Base-by-base conservation (phyloP, 2,329 filamentous ascomycete genomes). In the Pseudogymnoascus sp. region DNA sequence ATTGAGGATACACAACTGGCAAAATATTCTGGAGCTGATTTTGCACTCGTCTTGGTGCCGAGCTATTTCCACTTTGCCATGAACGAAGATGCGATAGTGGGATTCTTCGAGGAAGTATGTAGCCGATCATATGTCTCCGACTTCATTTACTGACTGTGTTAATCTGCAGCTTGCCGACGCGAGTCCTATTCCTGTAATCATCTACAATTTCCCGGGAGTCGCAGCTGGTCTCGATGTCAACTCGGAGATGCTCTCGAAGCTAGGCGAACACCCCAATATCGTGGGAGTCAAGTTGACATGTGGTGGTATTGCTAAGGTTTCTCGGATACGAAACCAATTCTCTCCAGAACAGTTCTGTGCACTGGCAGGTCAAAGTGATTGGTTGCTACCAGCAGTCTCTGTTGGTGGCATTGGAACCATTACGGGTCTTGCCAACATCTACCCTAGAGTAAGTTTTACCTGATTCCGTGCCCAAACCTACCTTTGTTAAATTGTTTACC, bases 311-410 rank as follows among this genome's bases (percentile, higher is more conserved):
- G 78, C 75, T 4, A 80, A 79, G 66, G 73, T 79, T 47, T 79
- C 80, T n/a, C 76, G 71, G 75, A 75, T 68, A 78, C 67, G 77
- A 77, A 79, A 74, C 65, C 78, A 74, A 3, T 79, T 88, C 64
- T 73, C 79, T 0, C 73, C 80, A 0, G 78, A 82, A 1, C 73
- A 79, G 11, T 68, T 68, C 61, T 62, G 62, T 57, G 62, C 64
- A 2, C 57, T 67, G 8, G 68, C 62, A 42, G 89, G 89, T 0
- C 88, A 91, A 75, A 85, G 83, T 1, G 89, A 92, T 70, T 91
- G 89, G 72, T 74, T 91, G 21, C 76, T 88, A 59, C 84, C 83
- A 1, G 84, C 82, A 0, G 72, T 88, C 37, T 79, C 79, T 1
- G 80, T 81, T 4, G 85, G 86, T 16, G 82, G 80, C 34, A 79